These are phyloP conservation scores for Paecilomyces formosus DNA, from an alignment of 2,329 filamentous ascomycete species.

Conservation along the genomic window DNA sequence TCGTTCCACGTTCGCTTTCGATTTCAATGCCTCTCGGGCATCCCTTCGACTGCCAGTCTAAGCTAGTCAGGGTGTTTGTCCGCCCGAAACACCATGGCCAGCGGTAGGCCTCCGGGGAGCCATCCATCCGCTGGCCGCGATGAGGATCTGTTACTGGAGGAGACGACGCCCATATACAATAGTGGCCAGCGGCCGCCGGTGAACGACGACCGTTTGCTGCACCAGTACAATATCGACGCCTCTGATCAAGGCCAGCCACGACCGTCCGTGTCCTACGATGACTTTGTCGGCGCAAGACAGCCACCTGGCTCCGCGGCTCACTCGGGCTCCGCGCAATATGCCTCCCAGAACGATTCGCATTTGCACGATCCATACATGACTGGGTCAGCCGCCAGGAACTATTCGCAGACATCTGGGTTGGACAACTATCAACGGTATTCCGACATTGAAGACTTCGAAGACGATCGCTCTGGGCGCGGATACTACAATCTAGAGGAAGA, in stretches of 20 bases:
- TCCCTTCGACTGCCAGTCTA: slow-evolving; percentile 10
- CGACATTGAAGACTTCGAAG: slow-evolving; percentile 77
- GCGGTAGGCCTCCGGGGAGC: slow-evolving; percentile 48
- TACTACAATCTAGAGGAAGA: slow-evolving; percentile 67
- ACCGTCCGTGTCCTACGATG: slow-evolving; percentile 88
- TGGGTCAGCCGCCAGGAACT: slow-evolving; percentile 36
- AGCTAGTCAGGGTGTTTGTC: slow-evolving; percentile 26
- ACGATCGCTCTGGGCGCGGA: slow-evolving; percentile 58
- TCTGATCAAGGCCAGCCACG: slow-evolving; percentile 58
- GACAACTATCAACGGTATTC: slow-evolving; percentile 89
- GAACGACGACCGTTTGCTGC: slow-evolving; percentile 72
- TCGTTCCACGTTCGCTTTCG: slow-evolving; percentile 5
- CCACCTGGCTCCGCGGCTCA: slow-evolving; percentile 38
- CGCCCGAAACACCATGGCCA: slow-evolving; percentile 35
- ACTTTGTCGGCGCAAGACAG: slow-evolving; percentile 70
- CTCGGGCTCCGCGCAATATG: slow-evolving; percentile 32
- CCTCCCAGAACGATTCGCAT: slow-evolving; percentile 25
- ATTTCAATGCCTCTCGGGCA: slow-evolving; percentile 33
- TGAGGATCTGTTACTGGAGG: slow-evolving; percentile 37
- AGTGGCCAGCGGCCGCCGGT: slow-evolving; percentile 69
- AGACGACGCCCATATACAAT: slow-evolving; percentile 51
- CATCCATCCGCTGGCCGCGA: slow-evolving; percentile 37
- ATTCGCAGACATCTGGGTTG: slow-evolving; percentile 72
- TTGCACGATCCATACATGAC: slow-evolving; percentile 31
- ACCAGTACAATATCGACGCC: slow-evolving; percentile 64